These are phyloP conservation scores for Amanita pseudoporphyria DNA, from an alignment of 768 basidiomycete genomes.

Conservation along the genomic window DNA sequence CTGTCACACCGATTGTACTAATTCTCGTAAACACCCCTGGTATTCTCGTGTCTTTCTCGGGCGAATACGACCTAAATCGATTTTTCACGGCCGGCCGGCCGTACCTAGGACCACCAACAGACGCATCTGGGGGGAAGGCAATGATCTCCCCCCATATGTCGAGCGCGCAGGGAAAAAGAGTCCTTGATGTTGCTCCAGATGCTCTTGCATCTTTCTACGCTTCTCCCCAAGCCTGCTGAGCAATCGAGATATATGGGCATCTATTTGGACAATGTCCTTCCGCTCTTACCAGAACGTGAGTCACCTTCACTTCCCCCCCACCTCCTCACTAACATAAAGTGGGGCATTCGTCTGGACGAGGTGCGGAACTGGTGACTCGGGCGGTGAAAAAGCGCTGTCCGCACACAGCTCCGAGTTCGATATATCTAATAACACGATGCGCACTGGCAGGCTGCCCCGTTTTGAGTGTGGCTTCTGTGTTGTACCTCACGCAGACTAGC, in stretches of 20 bases:
- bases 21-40: conserved; percentile 6
- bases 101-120: background rate
- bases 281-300: background rate
- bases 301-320: background rate
- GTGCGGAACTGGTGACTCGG: background rate
- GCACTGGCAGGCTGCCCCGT: too few relatives aligned
- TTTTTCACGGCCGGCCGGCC: background rate
- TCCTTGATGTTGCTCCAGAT: conserved; percentile 1
- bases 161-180: background rate
- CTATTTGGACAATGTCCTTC: background rate
- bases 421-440: too few relatives aligned
- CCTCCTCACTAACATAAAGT: background rate
- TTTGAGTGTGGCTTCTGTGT: too few relatives aligned
- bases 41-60: background rate
- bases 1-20: too few relatives aligned
- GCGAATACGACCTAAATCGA: background rate
- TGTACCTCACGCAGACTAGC: too few relatives aligned
- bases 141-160: conserved; percentile 7
- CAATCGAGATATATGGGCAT: background rate
- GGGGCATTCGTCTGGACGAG: background rate
- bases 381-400: background rate
- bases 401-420: too few relatives aligned
- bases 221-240: background rate
- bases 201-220: background rate
- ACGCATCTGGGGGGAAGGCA: background rate